Evolutionary conservation across 192 early-diverging fungal species (phyloP).

Genomic region (Linnemannia elongata): DNA sequence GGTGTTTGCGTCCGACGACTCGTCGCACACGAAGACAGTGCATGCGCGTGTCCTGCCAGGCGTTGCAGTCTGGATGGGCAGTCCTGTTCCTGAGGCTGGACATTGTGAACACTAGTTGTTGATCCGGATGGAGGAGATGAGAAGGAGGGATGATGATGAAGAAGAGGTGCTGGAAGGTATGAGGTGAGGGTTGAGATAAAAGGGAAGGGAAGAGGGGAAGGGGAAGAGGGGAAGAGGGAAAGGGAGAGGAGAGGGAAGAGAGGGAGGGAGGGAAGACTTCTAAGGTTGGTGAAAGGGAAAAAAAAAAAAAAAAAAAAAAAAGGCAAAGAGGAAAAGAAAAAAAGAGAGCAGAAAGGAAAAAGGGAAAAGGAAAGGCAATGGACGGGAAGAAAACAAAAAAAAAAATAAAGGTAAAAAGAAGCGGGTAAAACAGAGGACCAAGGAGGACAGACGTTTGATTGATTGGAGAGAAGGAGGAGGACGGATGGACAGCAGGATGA

Average conservation of each 20-base stretch:
- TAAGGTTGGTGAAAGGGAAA: background rate
- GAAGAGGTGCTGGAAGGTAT: background rate
- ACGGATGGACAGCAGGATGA: background rate
- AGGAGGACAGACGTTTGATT: background rate
- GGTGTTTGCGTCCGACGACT: constrained; percentile 47
- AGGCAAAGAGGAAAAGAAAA: background rate
- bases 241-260: background rate
- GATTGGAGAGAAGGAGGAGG: background rate
- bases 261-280: background rate
- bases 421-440: constrained; percentile 8
- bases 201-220: background rate
- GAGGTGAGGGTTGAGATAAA: background rate
- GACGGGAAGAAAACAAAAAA: background rate
- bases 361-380: background rate
- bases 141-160: background rate
- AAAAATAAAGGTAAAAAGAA: background rate
- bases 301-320: background rate
- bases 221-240: background rate
- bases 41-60: constrained; percentile 18
- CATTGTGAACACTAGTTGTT: constrained; percentile 2
- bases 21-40: constrained; percentile 57
- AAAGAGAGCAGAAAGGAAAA: background rate
- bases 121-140: background rate
- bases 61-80: background rate
- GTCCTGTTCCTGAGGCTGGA: constrained; percentile 36